A percentile compares a stretch with the other conserved stretches of the same genome.
phyloP scores from a whole-genome alignment of 345 rosid species.

The Nasturtium officinale region DNA sequence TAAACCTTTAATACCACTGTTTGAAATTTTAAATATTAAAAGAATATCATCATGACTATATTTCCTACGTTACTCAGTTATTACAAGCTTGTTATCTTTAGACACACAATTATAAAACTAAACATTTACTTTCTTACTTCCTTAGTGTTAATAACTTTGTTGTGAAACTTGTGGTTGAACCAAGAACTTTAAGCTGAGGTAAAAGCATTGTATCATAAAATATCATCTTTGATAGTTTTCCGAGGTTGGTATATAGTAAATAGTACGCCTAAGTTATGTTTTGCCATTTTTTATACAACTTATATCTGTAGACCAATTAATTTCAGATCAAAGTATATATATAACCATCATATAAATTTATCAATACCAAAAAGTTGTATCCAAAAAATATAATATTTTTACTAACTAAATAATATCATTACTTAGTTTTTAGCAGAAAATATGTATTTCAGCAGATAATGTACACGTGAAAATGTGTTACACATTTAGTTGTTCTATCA shows the following conservation, averaged over 20 bases:
- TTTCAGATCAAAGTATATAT: neutral
- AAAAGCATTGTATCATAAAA: constrained; percentile 16
- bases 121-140: constrained; percentile 21
- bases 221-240: constrained; percentile 17
- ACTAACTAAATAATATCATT: too few species aligned
- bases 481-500: too few species aligned
- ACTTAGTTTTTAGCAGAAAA: too few species aligned
- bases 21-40: constrained; percentile 4
- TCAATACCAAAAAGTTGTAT: neutral
- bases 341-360: neutral
- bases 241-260: constrained; percentile 14
- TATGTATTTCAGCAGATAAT: too few species aligned
- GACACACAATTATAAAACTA: constrained; percentile 31
- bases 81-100: constrained; percentile 23
- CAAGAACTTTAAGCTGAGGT: constrained; percentile 20
- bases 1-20: neutral
- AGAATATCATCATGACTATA: constrained; percentile 11
- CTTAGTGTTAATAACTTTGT: neutral
- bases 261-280: neutral
- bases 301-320: neutral
- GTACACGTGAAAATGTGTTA: too few species aligned
- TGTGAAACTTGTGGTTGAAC: neutral
- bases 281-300: neutral
- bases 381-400: neutral
- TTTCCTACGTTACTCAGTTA: constrained; percentile 27